phyloP scores from a whole-genome alignment of 2,329 filamentous ascomycete species.

The Erysiphe pisi region DNA sequence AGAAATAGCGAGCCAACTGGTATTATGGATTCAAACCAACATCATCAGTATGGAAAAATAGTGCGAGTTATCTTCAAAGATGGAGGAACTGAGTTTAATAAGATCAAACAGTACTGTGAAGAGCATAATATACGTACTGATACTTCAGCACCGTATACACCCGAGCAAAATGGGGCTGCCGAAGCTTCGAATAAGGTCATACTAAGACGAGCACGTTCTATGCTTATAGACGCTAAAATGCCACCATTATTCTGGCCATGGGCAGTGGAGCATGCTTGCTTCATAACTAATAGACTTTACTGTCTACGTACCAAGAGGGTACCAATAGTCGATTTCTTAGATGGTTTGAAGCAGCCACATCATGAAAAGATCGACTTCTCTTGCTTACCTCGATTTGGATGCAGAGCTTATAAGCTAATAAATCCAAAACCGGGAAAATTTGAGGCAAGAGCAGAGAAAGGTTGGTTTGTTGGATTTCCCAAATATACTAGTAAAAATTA shows the following conservation, averaged over 20 bases:
- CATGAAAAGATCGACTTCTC: background rate
- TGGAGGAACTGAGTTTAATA: background rate
- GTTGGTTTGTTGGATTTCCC: background rate
- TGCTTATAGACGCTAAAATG: background rate
- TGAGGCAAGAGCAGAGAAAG: background rate
- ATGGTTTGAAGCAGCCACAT: background rate
- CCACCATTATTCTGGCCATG: background rate
- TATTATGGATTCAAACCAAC: background rate
- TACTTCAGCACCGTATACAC: background rate
- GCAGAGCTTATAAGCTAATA: too few species aligned
- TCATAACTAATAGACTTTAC: background rate
- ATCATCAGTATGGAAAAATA: background rate
- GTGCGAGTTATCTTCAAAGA: background rate
- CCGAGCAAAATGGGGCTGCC: background rate
- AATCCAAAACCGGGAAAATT: background rate
- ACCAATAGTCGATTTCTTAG: background rate
- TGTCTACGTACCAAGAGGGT: background rate
- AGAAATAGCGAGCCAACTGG: background rate
- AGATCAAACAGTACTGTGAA: background rate
- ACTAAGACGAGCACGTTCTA: background rate
- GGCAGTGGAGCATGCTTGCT: background rate
- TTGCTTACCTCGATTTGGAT: background rate
- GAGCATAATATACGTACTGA: background rate
- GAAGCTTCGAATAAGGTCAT: background rate
- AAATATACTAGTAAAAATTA: conserved; percentile 6